phyloP scores from a whole-genome alignment of 768 basidiomycete genomes.

The Leucosporidium creatinivorum region DNA sequence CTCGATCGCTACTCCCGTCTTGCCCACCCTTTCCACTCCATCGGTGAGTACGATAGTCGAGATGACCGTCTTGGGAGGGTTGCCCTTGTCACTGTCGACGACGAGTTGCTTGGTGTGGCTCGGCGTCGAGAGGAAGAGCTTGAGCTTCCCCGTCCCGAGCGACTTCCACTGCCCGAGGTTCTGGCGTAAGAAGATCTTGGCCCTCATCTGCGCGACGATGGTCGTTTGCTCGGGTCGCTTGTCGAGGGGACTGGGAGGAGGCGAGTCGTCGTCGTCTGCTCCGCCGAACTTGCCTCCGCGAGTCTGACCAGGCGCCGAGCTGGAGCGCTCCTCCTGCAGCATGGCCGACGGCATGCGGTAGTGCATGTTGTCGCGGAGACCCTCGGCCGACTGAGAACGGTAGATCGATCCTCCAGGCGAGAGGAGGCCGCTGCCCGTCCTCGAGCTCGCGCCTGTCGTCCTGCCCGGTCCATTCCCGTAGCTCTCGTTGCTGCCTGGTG shows the following conservation, averaged over 20 bases:
- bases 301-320: background rate
- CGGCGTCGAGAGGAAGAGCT: conserved; percentile 74
- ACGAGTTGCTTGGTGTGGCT: conserved; percentile 93
- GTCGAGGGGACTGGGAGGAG: conserved; percentile 70
- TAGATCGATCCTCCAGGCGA: conserved; percentile 30
- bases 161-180: conserved; percentile 94
- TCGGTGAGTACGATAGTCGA: conserved; percentile 93
- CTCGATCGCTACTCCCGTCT: conserved; percentile 95
- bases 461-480: background rate
- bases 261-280: conserved; percentile 50
- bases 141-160: conserved; percentile 76
- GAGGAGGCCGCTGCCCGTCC: conserved; percentile 18
- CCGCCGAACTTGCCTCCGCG: background rate
- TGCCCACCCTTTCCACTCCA: conserved; percentile 96
- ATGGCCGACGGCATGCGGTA: conserved; percentile 24
- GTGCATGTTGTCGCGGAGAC: conserved; percentile 4
- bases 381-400: conserved; percentile 42
- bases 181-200: conserved; percentile 94
- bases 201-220: conserved; percentile 86
- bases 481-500: too few relatives aligned
- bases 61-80: conserved; percentile 61
- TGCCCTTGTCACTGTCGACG: conserved; percentile 73
- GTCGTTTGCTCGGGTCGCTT: conserved; percentile 56
- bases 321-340: conserved; percentile 16
- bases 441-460: background rate